Conservation (phyloP, 345 rosid genomes). For the Cardamine chenopodiifolia region DNA sequence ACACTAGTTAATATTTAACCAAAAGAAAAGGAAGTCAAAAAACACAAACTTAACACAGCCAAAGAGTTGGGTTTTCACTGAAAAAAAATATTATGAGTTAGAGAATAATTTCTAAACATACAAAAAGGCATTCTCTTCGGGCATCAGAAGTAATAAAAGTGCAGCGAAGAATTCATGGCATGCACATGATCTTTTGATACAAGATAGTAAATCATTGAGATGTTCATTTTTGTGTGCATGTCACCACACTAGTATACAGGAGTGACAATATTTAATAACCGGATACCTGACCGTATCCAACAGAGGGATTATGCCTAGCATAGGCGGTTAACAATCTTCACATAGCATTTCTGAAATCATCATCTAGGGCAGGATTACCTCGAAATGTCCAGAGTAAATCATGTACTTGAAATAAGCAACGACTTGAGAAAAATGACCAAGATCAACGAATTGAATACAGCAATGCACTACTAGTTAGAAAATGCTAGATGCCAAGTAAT, state of each 20-base stretch:
- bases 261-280: conserved; percentile 2
- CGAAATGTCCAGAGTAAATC: conserved; percentile 99
- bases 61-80: conserved; percentile 5
- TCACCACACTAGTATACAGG: conserved; percentile 13
- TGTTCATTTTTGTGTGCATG: conserved; percentile 5
- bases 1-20: conserved; percentile 9
- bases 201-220: conserved; percentile 10
- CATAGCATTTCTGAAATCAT: conserved; percentile 94
- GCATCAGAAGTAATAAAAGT: conserved; percentile 89
- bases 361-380: conserved; percentile 96
- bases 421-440: conserved; percentile 25
- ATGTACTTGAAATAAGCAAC: conserved; percentile 53
- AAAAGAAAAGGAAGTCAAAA: conserved; percentile 12
- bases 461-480: background rate
- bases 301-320: conserved; percentile 97
- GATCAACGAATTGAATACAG: conserved; percentile 17
- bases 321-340: conserved; percentile 95
- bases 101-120: conserved; percentile 45
- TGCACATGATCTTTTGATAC: conserved; percentile 40
- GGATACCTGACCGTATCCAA: conserved; percentile 96
- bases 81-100: conserved; percentile 4
- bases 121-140: conserved; percentile 99
- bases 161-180: conserved; percentile 99
- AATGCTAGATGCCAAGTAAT: background rate
- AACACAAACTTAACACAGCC: conserved; percentile 16